Base-by-base conservation (phyloP, 257 asterid species). In the Ajuga chamaepitys region DNA sequence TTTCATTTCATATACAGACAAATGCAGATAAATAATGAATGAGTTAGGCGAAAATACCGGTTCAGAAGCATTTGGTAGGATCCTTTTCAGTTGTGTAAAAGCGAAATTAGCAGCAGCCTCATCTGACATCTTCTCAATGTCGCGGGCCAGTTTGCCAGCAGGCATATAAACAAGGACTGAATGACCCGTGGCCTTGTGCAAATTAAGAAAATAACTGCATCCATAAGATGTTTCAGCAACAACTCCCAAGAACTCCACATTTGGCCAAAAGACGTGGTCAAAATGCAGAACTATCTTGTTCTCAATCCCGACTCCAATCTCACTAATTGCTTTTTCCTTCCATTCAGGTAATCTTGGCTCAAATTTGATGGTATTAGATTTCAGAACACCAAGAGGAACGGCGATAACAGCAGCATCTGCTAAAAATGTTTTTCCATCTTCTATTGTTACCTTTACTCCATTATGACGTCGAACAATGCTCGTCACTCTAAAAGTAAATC, bases 121-220 rank as follows among this genome's bases (percentile, higher is more conserved):
- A 44, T 94, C 95, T 1, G 96, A 79, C 90, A 86, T 81, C 70
- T 90, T 90, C 74, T 81, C 95, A 35, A 90, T 85, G 62, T 94
- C 97, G 21, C 88, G 97, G 38, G 99, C 99, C 70, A 94, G 74
- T 70, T 86, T 79, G 18, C 99, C 99, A 0, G 97, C 94, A 18
- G 99, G 99, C 99, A 94, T 94, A 74, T 93, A 93, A 72, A 93
- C 99, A 34, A 93, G 99, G 73, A 90, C 95, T 2, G 88, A 40
- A 68, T 88, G 90, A 22, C 96, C 95, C 2, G 97, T 94, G 37
- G 99, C 97, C 83, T 94, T 90, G 84, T 94, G 99, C 79, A 94
- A 82, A 75, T 94, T 90, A 62, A 94, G 89, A 79, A 94, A 94
- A 75, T 94, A 94, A 80, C 97, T 87, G 84, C 99, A 94, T 12